Evolutionary conservation across 2,329 filamentous ascomycete genomes (phyloP), one percentile per base, ranked within the genome.

Genomic region (Leptographium procerum): DNA sequence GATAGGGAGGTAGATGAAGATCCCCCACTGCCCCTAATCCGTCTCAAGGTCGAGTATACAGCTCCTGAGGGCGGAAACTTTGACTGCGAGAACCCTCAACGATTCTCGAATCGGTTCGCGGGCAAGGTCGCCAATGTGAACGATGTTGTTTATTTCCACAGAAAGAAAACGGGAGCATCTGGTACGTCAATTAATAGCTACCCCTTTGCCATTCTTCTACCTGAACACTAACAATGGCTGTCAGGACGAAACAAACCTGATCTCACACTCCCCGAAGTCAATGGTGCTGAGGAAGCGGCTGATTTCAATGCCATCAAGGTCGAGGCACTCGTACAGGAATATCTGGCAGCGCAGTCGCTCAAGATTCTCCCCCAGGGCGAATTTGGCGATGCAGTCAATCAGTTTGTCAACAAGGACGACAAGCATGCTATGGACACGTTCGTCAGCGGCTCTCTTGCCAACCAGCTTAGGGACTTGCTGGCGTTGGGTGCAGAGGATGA

Each of bases 381-480:
- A 0, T 96, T 99, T 67, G 88, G 91, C 19, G 91, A 97, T 67
- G 94, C 94, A 0, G 90, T 99, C 6, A 86, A 85, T 52, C 88
- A 95, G 61, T 99, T 94, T 66, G 90, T 99, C 29, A 86, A 91
- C 69, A 97, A 97, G 65, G 90, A 96, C 64, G 94, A 99, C 73
- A 95, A 91, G 68, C 86, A 94, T 65, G 90, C 90, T 3, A 90
- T 97, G 85, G 85, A 91, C 67, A 76, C 84, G 50, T 92, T 92
- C 65, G 85, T 92, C 11, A 82, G 80, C 26, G 85, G 90, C 34
- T 87, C 86, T 16, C 74, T 92, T 2, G 78, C 82, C 2, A 83
- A 79, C 26, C 87, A 91, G 66, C 80, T 91, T 22, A 84, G 84
- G 64, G 81, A 87, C 61, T 77, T 92, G 66, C 75, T 91, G 36